These are phyloP conservation scores for Truncatella angustata DNA, from an alignment of 2,329 filamentous ascomycete genomes.

Conservation along the genomic window DNA sequence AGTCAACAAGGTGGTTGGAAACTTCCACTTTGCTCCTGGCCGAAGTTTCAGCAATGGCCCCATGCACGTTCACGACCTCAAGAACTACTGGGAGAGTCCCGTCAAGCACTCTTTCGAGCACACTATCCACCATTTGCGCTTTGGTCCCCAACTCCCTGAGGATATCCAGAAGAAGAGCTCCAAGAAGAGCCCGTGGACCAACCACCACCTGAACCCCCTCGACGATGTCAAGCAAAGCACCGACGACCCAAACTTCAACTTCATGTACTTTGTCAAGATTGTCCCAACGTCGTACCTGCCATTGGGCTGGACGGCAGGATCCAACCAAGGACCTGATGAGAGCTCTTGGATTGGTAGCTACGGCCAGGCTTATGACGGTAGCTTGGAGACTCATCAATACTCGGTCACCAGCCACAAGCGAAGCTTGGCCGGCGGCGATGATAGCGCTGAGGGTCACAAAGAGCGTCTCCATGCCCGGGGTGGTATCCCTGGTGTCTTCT, in stretches of 20 bases:
- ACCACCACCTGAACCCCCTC: constrained; percentile 89
- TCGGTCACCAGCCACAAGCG: constrained; percentile 96
- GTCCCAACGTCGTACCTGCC: constrained; percentile 94
- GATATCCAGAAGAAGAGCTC: constrained; percentile 57
- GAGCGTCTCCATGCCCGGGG: constrained; percentile 86
- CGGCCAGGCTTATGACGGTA: constrained; percentile 67
- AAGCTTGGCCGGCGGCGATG: constrained; percentile 79
- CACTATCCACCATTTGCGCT: constrained; percentile 82
- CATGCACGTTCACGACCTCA: constrained; percentile 95
- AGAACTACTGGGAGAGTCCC: constrained; percentile 84
- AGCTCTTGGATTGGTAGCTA: constrained; percentile 65
- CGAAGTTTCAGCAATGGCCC: constrained; percentile 95
- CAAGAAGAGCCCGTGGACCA: constrained; percentile 67
- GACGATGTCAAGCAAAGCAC: constrained; percentile 78
- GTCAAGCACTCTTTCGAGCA: constrained; percentile 86
- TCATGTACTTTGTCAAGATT: constrained; percentile 99
- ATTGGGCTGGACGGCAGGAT: constrained; percentile 65
- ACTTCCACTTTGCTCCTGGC: constrained; percentile 97
- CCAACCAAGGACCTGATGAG: constrained; percentile 41
- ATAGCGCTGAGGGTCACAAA: constrained; percentile 83
- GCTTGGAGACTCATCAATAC: constrained; percentile 97
- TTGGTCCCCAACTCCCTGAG: constrained; percentile 87
- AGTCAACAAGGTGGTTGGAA: constrained; percentile 97
- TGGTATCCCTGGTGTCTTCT: constrained; percentile 96
- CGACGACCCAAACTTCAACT: constrained; percentile 84